A percentile compares a stretch with the other conserved stretches of the same genome.
These are phyloP conservation scores for Calonectria hongkongensis DNA, from an alignment of 2,329 filamentous ascomycete genomes.

Conservation along the genomic window DNA sequence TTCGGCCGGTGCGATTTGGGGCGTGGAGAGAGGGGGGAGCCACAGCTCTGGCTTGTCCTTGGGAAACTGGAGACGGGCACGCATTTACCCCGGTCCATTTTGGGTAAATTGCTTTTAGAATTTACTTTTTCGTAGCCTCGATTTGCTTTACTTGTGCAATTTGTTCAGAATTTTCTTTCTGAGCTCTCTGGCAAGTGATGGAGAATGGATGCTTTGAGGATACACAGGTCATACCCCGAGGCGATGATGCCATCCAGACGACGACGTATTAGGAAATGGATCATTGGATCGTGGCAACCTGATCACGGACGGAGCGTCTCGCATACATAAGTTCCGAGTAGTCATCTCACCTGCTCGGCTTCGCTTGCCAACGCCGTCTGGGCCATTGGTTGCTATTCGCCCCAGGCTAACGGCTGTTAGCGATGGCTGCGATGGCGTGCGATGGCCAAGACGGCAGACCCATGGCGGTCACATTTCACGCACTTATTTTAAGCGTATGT, in stretches of 20 bases:
- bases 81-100: constrained; percentile 3
- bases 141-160: constrained; percentile 6
- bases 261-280: constrained; percentile 16
- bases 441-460: constrained; percentile 28
- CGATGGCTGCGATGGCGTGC: constrained; percentile 40
- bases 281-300: constrained; percentile 22
- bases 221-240: not conserved
- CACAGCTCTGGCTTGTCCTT: not conserved
- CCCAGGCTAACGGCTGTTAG: constrained; percentile 37
- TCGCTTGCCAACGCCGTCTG: constrained; percentile 1
- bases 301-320: not conserved
- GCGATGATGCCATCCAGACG: constrained; percentile 22
- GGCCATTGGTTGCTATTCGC: constrained; percentile 25
- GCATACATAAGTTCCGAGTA: constrained; percentile 34
- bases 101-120: constrained; percentile 20
- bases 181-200: too few relatives aligned
- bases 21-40: constrained; percentile 18
- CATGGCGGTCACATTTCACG: not conserved
- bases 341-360: constrained; percentile 26
- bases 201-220: not conserved
- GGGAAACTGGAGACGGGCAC: constrained; percentile 13
- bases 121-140: constrained; percentile 7
- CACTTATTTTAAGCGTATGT: constrained; percentile 28
- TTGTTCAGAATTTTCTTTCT: not conserved
- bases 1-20: constrained; percentile 27